A percentile compares a stretch with the other conserved stretches of the same genome.
Evolutionary conservation across 768 basidiomycete species (phyloP).

Genomic region (Inosperma sp.): DNA sequence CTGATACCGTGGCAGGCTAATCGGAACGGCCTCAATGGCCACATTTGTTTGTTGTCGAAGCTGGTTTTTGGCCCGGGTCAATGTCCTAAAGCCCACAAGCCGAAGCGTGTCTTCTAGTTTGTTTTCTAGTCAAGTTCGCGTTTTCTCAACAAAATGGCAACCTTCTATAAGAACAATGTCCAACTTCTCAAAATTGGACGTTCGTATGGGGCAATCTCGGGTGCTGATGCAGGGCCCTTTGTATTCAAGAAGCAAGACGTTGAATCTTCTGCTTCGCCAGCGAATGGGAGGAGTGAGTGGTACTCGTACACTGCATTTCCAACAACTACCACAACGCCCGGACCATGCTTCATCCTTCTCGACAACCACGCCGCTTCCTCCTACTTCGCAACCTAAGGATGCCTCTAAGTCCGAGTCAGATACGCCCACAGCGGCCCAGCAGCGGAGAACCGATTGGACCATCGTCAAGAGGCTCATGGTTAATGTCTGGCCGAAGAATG

Average conservation of each 20-base stretch:
- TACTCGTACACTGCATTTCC: background rate
- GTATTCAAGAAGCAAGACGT: background rate
- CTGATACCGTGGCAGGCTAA: too few species aligned
- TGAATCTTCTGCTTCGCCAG: background rate
- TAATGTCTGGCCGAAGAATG: slow-evolving; percentile 90
- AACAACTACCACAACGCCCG: background rate
- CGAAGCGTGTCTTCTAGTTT: background rate
- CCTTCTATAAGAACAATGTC: too few species aligned
- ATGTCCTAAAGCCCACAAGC: background rate
- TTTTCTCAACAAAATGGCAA: too few species aligned
- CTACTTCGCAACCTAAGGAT: background rate
- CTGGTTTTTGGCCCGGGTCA: background rate
- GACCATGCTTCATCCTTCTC: background rate
- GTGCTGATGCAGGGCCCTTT: too few species aligned
- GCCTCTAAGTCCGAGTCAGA: background rate
- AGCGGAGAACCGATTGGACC: slow-evolving; percentile 78
- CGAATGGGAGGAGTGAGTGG: too few species aligned
- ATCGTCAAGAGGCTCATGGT: slow-evolving; percentile 78
- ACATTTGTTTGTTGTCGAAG: background rate
- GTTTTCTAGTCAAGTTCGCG: background rate
- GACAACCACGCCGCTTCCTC: background rate
- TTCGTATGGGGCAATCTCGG: too few species aligned
- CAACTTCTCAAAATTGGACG: too few species aligned
- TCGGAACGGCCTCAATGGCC: background rate
- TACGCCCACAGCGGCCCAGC: slow-evolving; percentile 37